Percentiles rank a stretch among this genome's conserved stretches.
Evolutionary conservation across 208 protist species (phyloP).

Genomic region (Ichthyophonus hoferi): DNA sequence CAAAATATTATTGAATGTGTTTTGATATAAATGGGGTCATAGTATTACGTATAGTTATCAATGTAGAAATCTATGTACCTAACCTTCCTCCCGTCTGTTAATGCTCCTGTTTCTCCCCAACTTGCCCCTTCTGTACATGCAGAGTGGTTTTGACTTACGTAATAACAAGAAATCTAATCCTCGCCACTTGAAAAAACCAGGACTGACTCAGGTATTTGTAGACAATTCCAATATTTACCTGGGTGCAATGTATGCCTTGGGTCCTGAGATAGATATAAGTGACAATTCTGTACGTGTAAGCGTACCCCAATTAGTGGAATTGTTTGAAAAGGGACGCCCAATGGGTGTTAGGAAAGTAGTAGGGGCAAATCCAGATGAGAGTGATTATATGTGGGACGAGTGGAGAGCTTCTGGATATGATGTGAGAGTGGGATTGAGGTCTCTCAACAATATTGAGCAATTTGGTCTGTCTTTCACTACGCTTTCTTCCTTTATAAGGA

Average conservation of each 20-base stretch:
- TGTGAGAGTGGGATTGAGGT: background rate
- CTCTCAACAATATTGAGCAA: conserved; percentile 11
- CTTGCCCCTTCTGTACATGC: too few species aligned
- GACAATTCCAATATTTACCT: conserved; percentile 18
- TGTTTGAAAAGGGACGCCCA: background rate
- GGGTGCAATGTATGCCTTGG: background rate
- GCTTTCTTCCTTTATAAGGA: too few species aligned
- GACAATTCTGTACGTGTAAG: background rate
- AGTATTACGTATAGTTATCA: too few species aligned
- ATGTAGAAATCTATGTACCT: too few species aligned
- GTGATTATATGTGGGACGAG: conserved; percentile 15
- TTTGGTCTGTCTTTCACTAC: background rate
- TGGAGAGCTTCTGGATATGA: conserved; percentile 1
- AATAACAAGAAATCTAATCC: background rate
- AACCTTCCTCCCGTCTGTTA: too few species aligned
- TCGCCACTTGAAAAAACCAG: background rate
- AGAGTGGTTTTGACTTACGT: background rate
- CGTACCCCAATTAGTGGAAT: background rate
- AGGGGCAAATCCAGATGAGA: conserved; percentile 13
- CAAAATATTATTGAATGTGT: too few species aligned
- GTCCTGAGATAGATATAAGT: background rate
- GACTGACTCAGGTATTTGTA: conserved; percentile 12
- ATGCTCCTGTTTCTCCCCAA: too few species aligned
- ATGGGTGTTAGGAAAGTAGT: background rate
- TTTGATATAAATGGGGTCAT: too few species aligned